These are phyloP conservation scores for Corylus avellana DNA, from an alignment of 306 rosid genomes.

Conservation along the genomic window DNA sequence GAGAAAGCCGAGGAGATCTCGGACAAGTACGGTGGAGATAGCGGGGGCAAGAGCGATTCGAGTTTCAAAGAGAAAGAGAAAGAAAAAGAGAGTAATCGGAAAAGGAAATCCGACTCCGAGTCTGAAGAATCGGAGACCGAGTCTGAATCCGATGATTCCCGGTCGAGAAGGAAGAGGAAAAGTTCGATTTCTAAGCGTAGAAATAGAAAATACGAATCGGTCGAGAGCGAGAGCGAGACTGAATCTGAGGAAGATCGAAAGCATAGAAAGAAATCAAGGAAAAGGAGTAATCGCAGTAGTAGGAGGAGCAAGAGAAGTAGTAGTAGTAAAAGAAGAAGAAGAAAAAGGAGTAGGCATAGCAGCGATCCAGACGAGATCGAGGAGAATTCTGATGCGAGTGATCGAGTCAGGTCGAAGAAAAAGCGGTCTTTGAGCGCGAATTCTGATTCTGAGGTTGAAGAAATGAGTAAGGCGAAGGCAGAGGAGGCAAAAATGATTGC, in stretches of 20 bases:
- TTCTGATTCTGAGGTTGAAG: slow-evolving; percentile 50
- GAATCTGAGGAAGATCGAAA: slow-evolving; percentile 47
- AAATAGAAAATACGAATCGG: slow-evolving; percentile 30
- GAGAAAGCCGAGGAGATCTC: slow-evolving; percentile 51
- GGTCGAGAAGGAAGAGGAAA: slow-evolving; percentile 41
- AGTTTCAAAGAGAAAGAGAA: slow-evolving; percentile 31
- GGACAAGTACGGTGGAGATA: slow-evolving; percentile 29
- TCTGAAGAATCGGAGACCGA: slow-evolving; percentile 25
- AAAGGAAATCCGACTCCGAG: slow-evolving; percentile 16
- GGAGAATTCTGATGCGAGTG: slow-evolving; percentile 41
- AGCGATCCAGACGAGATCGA: slow-evolving; percentile 56
- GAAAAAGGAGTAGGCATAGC: slow-evolving; percentile 42
- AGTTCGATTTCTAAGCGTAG: slow-evolving; percentile 36
- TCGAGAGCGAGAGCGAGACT: slow-evolving; percentile 31
- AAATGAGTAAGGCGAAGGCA: slow-evolving; percentile 15
- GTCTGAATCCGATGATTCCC: slow-evolving; percentile 42
- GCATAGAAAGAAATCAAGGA: slow-evolving; percentile 42
- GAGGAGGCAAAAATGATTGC: slow-evolving; percentile 38
- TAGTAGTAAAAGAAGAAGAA: slow-evolving; percentile 10
- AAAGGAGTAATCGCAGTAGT: slow-evolving; percentile 25
- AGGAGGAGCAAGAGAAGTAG: slow-evolving; percentile 30
- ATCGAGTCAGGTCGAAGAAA: slow-evolving; percentile 31
- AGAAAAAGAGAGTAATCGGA: slow-evolving; percentile 27
- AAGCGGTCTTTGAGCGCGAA: slow-evolving; percentile 33
- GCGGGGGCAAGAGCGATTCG: slow-evolving; percentile 24